A percentile compares a stretch with the other conserved stretches of the same genome.
phyloP scores from a whole-genome alignment of 164 flowering plant genomes.

The Echeveria elegans region DNA sequence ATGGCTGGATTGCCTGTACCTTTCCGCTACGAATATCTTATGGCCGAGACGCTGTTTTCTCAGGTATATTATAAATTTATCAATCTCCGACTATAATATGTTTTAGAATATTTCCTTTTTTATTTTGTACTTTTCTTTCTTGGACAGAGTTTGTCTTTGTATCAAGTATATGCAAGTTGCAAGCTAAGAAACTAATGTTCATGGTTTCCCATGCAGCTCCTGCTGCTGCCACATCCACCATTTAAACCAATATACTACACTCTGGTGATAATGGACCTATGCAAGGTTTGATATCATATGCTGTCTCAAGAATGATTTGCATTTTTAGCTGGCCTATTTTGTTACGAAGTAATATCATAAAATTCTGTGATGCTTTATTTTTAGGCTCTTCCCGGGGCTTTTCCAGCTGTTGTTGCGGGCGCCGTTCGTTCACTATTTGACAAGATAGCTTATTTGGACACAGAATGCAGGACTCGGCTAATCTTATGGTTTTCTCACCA shows the following conservation, averaged over 20 bases:
- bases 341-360: not conserved
- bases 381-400: slow-evolving; percentile 99
- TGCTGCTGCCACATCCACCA: slow-evolving; percentile 87
- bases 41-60: slow-evolving; percentile 98
- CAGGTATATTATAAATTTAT: slow-evolving; percentile 77
- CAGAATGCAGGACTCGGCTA: slow-evolving; percentile 93
- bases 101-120: too few species aligned
- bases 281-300: slow-evolving; percentile 63
- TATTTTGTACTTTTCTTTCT: not conserved
- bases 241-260: slow-evolving; percentile 95
- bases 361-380: slow-evolving; percentile 1
- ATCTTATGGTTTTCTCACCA: slow-evolving; percentile 99
- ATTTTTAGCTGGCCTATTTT: not conserved
- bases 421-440: slow-evolving; percentile 98
- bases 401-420: slow-evolving; percentile 94
- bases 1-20: slow-evolving; percentile 95
- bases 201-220: slow-evolving; percentile 49
- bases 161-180: not conserved
- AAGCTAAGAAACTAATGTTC: not conserved
- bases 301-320: not conserved
- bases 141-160: not conserved
- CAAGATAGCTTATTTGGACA: slow-evolving; percentile 81
- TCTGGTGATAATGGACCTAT: slow-evolving; percentile 87
- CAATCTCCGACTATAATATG: too few species aligned
- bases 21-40: slow-evolving; percentile 89